A percentile compares a stretch with the other conserved stretches of the same genome.
These are phyloP conservation scores for Hordeum vulgare DNA, from an alignment of 176 grass and related monocot species.

Conservation along the genomic window MorexV3_pseudomolecules_assembly NC_058522.1:149733417-149733916, in stretches of 20 bases:
- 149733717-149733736: conserved; percentile 51
- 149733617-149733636: conserved; percentile 53
- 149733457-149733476: background rate
- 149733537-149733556: conserved; percentile 26
- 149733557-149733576: conserved; percentile 49
- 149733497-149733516: background rate
- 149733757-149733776: conserved; percentile 41
- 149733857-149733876: conserved; percentile 17
- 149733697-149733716: conserved; percentile 36
- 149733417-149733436: background rate
- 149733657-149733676: conserved; percentile 44
- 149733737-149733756: conserved; percentile 54
- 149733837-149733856: conserved; percentile 29
- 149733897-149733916: conserved; percentile 14
- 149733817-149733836: conserved; percentile 11
- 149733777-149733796: conserved; percentile 52
- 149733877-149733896: conserved; percentile 22
- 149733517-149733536: background rate
- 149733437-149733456: background rate
- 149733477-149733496: background rate
- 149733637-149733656: conserved; percentile 43
- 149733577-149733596: conserved; percentile 47
- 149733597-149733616: conserved; percentile 70
- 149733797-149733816: conserved; percentile 32
- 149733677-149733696: conserved; percentile 52